phyloP scores from a whole-genome alignment of 2,329 filamentous ascomycete genomes.

The Pochonia chlamydosporia region DNA sequence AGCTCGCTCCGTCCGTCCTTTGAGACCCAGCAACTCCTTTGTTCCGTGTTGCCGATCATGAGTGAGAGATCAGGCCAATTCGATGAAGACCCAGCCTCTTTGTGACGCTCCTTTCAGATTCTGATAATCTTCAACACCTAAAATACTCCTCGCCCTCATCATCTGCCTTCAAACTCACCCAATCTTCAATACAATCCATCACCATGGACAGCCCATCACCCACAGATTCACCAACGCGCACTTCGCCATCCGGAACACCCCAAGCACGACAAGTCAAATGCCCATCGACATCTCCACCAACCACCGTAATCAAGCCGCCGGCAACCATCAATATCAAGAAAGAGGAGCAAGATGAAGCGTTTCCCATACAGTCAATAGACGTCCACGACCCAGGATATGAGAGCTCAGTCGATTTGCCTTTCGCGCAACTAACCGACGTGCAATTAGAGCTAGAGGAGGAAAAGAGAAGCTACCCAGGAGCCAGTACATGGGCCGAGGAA shows the following conservation, averaged over 20 bases:
- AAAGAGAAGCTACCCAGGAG: slow-evolving; percentile 33
- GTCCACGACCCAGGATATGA: slow-evolving; percentile 10
- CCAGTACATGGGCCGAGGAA: slow-evolving; percentile 45
- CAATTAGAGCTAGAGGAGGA: slow-evolving; percentile 35
- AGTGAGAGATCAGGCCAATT: not conserved
- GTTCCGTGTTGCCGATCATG: too few relatives aligned
- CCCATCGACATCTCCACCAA: not conserved
- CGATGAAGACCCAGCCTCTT: not conserved
- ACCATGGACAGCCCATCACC: not conserved
- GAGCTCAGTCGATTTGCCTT: slow-evolving; percentile 1
- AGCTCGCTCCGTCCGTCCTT: too few relatives aligned
- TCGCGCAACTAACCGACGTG: not conserved
- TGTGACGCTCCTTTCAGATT: not conserved
- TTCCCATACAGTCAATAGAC: not conserved
- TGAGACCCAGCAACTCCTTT: too few relatives aligned
- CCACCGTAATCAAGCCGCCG: not conserved
- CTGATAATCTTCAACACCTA: not conserved
- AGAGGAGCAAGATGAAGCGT: slow-evolving; percentile 2
- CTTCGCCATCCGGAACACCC: not conserved
- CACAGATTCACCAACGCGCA: not conserved
- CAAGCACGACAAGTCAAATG: not conserved
- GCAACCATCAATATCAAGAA: slow-evolving; percentile 1
- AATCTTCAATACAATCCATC: not conserved
- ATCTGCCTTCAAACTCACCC: not conserved
- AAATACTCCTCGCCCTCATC: not conserved